Percentiles rank a stretch among this genome's conserved stretches.
Conservation (phyloP, 1,284 basidiomycete genomes). For the Coniferiporia weirii region DNA sequence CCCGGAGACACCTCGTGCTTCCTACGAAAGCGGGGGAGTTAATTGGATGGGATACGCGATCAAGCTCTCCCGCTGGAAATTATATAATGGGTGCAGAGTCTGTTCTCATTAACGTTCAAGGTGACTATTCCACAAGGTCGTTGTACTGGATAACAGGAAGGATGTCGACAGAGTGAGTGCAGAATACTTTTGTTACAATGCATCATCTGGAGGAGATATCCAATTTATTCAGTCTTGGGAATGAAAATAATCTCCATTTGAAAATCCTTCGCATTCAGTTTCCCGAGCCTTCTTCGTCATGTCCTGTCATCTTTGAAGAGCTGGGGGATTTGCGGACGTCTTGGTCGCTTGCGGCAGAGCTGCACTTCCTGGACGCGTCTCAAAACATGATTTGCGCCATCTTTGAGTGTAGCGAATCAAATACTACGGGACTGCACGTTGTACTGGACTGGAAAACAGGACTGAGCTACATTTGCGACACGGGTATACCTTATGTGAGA, state of each 20-base stretch:
- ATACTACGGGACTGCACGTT: slow-evolving; percentile 12
- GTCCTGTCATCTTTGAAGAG: slow-evolving; percentile 13
- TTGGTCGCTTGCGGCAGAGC: slow-evolving; percentile 14
- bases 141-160: slow-evolving; percentile 19
- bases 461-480: slow-evolving; percentile 15
- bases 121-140: slow-evolving; percentile 15
- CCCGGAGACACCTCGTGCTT: slow-evolving; percentile 16
- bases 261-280: slow-evolving; percentile 18
- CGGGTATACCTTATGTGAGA: slow-evolving; percentile 15
- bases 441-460: slow-evolving; percentile 15
- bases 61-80: slow-evolving; percentile 1
- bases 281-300: slow-evolving; percentile 14
- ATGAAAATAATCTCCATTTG: slow-evolving; percentile 8
- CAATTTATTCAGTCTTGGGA: background rate
- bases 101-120: slow-evolving; percentile 18
- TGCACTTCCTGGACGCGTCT: slow-evolving; percentile 16
- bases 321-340: slow-evolving; percentile 12
- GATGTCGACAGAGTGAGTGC: slow-evolving; percentile 14
- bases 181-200: background rate
- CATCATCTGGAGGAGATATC: background rate
- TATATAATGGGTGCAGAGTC: slow-evolving; percentile 13
- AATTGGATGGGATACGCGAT: slow-evolving; percentile 15
- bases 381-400: slow-evolving; percentile 17
- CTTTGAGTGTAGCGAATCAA: slow-evolving; percentile 7
- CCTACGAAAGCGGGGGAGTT: slow-evolving; percentile 14